phyloP scores from a whole-genome alignment of 1,284 basidiomycete genomes.

The Leucoagaricus sp. region DNA sequence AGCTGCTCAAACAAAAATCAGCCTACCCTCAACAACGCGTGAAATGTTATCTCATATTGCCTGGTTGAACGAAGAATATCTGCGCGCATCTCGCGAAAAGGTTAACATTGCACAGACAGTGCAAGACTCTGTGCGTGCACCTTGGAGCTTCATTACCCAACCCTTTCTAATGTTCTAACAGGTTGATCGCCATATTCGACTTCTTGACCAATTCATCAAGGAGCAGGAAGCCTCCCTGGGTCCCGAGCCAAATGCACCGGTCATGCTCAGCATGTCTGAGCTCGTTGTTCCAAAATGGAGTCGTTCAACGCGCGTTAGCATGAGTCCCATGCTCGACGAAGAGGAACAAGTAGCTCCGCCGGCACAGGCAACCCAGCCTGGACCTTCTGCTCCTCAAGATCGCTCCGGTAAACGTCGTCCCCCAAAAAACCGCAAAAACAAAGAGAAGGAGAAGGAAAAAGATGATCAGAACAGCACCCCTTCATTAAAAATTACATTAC shows the following conservation, averaged over 20 bases:
- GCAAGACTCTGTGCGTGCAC: slow-evolving; percentile 58
- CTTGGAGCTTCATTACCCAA: background rate
- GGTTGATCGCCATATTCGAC: slow-evolving; percentile 73
- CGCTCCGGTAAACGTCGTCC: slow-evolving; percentile 4
- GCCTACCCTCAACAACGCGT: slow-evolving; percentile 35
- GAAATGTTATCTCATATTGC: slow-evolving; percentile 59
- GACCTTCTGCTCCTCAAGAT: background rate
- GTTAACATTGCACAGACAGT: slow-evolving; percentile 69
- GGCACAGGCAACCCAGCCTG: background rate
- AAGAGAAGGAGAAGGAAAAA: slow-evolving; percentile 15
- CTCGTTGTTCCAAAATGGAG: slow-evolving; percentile 54
- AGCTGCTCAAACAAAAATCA: background rate
- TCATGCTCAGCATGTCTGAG: slow-evolving; percentile 59
- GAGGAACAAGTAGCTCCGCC: slow-evolving; percentile 26
- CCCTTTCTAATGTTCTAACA: slow-evolving; percentile 19
- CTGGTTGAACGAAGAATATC: slow-evolving; percentile 56
- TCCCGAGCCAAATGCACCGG: slow-evolving; percentile 56
- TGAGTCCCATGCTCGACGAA: slow-evolving; percentile 40
- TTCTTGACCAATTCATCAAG: slow-evolving; percentile 72
- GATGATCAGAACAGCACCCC: slow-evolving; percentile 1
- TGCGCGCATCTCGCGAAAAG: slow-evolving; percentile 71
- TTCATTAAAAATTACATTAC: slow-evolving; percentile 43
- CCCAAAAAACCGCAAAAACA: slow-evolving; percentile 11
- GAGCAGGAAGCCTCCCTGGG: slow-evolving; percentile 68
- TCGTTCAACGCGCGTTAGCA: slow-evolving; percentile 41